Conservation (phyloP, 495 filamentous ascomycete genomes). For the Neurospora tetrasperma region DNA sequence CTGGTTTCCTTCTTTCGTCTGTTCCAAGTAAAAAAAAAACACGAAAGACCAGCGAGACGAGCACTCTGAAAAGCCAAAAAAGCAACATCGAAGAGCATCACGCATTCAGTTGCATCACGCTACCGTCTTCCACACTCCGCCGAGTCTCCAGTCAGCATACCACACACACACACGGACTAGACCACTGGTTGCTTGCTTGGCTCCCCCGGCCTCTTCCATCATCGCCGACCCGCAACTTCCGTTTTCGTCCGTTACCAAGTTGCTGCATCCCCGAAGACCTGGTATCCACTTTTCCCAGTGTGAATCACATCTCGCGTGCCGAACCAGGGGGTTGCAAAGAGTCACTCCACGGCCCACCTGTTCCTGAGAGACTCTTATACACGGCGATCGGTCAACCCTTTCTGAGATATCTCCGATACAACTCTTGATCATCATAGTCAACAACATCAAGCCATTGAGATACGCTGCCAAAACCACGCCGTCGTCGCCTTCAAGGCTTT, state of each 20-base stretch:
- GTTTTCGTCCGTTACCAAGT: constrained; percentile 17
- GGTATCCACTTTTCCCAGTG: constrained; percentile 14
- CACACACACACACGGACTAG: neutral
- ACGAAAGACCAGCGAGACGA: neutral
- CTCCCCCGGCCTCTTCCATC: constrained; percentile 16
- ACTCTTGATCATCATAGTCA: neutral
- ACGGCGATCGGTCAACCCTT: constrained; percentile 22
- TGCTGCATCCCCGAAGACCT: neutral
- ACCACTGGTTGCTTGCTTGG: constrained; percentile 2
- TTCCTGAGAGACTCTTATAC: constrained; percentile 23
- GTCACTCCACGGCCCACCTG: constrained; percentile 38
- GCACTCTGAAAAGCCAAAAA: neutral
- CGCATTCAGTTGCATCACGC: neutral
- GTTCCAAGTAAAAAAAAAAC: neutral
- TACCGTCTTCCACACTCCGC: constrained; percentile 2
- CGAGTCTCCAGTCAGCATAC: neutral
- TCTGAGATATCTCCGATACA: neutral
- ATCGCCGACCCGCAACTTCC: constrained; percentile 4
- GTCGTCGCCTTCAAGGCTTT: neutral
- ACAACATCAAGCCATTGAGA: neutral
- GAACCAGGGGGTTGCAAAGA: constrained; percentile 35
- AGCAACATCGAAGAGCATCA: neutral
- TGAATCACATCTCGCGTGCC: constrained; percentile 24
- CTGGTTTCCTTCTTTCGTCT: neutral
- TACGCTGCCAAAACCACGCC: neutral